These are phyloP conservation scores for Orbilia ellipsospora DNA, from an alignment of 2,329 filamentous ascomycete species.

Conservation along the genomic window DNA sequence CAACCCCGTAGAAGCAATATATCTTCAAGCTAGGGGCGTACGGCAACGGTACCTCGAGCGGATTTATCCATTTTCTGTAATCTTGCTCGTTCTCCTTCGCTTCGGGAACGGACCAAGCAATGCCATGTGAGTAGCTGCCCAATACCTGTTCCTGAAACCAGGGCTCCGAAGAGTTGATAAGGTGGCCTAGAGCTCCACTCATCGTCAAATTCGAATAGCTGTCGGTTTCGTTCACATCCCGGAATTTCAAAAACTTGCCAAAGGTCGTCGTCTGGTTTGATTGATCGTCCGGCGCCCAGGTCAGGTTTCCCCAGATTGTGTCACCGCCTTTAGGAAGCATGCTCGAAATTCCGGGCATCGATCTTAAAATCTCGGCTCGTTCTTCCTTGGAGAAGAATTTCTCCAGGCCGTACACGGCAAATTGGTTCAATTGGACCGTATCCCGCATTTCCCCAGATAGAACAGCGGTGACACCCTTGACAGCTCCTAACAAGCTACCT, in stretches of 20 bases:
- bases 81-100: conserved; percentile 75
- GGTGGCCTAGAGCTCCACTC: conserved; percentile 77
- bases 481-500: conserved; percentile 97
- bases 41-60: conserved; percentile 86
- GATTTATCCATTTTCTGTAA: conserved; percentile 90
- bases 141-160: conserved; percentile 84
- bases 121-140: conserved; percentile 83
- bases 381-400: conserved; percentile 93
- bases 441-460: conserved; percentile 98
- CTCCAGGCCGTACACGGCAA: conserved; percentile 95
- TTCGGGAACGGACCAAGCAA: conserved; percentile 69
- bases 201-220: conserved; percentile 80
- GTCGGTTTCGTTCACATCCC: conserved; percentile 72
- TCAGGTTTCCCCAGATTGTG: conserved; percentile 81
- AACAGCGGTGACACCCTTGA: conserved; percentile 89
- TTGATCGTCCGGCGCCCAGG: conserved; percentile 81
- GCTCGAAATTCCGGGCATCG: conserved; percentile 83
- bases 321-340: conserved; percentile 97
- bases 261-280: conserved; percentile 78
- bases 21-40: conserved; percentile 90
- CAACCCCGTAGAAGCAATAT: conserved; percentile 90
- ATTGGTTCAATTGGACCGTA: conserved; percentile 71
- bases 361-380: conserved; percentile 90
- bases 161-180: conserved; percentile 79
- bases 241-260: conserved; percentile 88